Base-by-base conservation (phyloP, 805 yeast genomes). In the Starmerella bombi region DNA sequence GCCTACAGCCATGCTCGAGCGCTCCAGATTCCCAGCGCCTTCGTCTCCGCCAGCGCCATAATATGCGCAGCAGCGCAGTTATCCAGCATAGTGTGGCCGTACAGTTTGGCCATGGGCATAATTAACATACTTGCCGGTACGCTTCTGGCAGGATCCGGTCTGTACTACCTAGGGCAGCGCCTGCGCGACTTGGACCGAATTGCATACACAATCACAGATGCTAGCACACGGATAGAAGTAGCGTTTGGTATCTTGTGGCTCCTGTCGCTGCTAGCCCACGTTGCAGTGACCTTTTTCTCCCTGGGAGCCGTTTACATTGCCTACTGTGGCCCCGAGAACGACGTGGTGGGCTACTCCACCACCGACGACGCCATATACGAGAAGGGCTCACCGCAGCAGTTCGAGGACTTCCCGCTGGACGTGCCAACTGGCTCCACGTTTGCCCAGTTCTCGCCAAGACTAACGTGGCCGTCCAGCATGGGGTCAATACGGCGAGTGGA, bases 231-330 rank as follows among this genome's bases (percentile, higher is more conserved):
- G 21, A 3, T 44, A 9, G 50, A 47, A 23, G 27, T 41, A 14
- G 44, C 48, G 6, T 44, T 48, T 17, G 18, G 48, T 1, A 33
- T 37, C 10, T 22, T 43, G 19, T 50, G 53, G 52, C 39, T 42
- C 2, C 10, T 41, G 14, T 27, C 48, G 1, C 31, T 49, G 7
- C 17, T 42, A 12, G 2, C 34, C 4, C 6, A 43, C 7, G 1
- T 33, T 2, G 38, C 38, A 5, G 14, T 41, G 4, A 40, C 43
- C 1, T 31, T 19, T 17, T 44, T 39, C 35, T 41, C 43, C 17
- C 18, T 46, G n/a, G 52, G 49, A 2, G 48, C 42, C n/a, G n/a
- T 36, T 12, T 40, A 44, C 38, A 17, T 34, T 4, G 40, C 43
- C n/a, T 21, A 12, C 7, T 31, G 29, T 20, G 31, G 36, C 2